Evolutionary conservation across 2,329 filamentous ascomycete genomes (phyloP).

Genomic region (Corynespora cassiicola): DNA sequence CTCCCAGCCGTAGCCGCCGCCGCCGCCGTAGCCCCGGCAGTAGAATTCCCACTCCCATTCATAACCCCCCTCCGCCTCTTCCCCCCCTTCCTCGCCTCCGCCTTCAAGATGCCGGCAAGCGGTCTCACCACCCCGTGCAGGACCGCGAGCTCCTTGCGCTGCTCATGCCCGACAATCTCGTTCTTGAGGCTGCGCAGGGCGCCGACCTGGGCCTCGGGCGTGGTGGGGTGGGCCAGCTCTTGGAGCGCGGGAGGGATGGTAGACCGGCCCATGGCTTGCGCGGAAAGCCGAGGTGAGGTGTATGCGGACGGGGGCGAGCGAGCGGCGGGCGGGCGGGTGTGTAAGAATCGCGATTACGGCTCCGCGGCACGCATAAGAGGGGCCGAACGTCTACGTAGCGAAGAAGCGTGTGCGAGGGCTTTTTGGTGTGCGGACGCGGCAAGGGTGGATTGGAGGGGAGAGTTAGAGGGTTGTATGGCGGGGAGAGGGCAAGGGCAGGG

Average conservation of each 20-base stretch:
- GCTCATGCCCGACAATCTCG: conserved; percentile 84
- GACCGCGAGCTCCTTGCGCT: conserved; percentile 84
- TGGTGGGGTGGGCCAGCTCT: conserved; percentile 47
- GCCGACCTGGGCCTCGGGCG: conserved; percentile 50
- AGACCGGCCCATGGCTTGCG: conserved; percentile 40
- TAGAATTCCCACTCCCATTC: conserved; percentile 43
- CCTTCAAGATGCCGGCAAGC: conserved; percentile 61
- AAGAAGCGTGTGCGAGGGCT: no score
- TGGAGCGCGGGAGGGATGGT: conserved; percentile 42
- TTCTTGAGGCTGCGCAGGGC: conserved; percentile 82
- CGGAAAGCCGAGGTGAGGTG: background rate
- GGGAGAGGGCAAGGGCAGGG: no score
- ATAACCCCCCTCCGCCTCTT: conserved; percentile 55
- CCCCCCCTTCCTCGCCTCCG: conserved; percentile 51
- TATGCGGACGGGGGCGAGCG: conserved; percentile 2
- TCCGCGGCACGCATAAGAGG: no score
- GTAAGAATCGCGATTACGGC: no score
- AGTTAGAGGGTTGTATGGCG: no score
- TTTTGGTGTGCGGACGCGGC: no score
- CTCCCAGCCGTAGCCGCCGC: conserved; percentile 27
- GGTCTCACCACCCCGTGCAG: conserved; percentile 71
- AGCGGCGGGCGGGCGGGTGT: conserved; percentile 1
- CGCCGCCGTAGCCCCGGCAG: conserved; percentile 14
- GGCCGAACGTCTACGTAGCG: no score
- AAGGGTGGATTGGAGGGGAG: no score